Evolutionary conservation across 2,329 filamentous ascomycete species (phyloP).

Genomic region (Shiraia sp.): DNA sequence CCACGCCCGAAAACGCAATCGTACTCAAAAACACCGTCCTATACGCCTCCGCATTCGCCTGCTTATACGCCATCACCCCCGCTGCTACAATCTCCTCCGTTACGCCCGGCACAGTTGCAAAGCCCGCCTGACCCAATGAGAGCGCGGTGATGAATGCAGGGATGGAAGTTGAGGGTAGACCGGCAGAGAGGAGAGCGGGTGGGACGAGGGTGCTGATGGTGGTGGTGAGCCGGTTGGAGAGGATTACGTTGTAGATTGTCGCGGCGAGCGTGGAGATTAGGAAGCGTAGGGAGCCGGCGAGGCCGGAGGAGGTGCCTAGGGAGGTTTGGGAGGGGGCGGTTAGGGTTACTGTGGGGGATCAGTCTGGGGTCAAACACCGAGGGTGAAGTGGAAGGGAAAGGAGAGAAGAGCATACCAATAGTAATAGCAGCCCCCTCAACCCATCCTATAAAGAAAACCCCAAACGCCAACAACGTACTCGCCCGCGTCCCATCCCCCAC

Average conservation of each 20-base stretch:
- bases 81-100: conserved; percentile 31
- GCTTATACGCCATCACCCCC: conserved; percentile 35
- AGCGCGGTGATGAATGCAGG: conserved; percentile 33
- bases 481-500: conserved; percentile 21
- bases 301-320: conserved; percentile 49
- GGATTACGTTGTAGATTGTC: conserved; percentile 9
- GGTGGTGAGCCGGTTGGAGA: conserved; percentile 8
- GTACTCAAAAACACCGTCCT: conserved; percentile 41
- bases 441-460: conserved; percentile 35
- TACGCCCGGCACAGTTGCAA: conserved; percentile 34
- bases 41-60: conserved; percentile 13
- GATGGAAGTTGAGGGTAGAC: conserved; percentile 42
- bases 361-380: no score
- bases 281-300: conserved; percentile 47
- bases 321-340: conserved; percentile 36
- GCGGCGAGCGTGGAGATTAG: conserved; percentile 36
- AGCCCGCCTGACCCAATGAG: conserved; percentile 10
- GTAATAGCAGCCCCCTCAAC: conserved; percentile 43
- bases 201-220: conserved; percentile 11
- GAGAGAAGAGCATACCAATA: conserved; percentile 18
- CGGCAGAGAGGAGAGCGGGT: conserved; percentile 22
- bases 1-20: conserved; percentile 38
- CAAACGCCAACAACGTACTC: conserved; percentile 26
- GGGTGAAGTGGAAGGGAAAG: no score
- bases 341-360: conserved; percentile 1